Evolutionary conservation across 2,329 filamentous ascomycete genomes (phyloP).

Genomic region (Neurospora crassa): DNA sequence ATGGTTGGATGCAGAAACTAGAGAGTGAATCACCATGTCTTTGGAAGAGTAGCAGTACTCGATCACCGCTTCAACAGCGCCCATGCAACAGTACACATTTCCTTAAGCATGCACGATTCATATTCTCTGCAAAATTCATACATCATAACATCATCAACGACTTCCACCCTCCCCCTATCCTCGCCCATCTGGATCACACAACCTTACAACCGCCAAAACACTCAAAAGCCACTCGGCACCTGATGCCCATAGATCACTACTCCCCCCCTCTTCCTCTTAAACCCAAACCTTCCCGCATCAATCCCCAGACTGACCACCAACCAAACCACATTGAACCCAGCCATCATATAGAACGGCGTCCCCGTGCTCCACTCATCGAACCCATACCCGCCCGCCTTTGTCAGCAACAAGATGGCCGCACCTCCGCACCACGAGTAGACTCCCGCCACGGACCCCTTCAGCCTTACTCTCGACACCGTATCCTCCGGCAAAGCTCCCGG

Average conservation of each 20-base stretch:
- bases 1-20: not conserved
- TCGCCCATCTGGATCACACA: not conserved
- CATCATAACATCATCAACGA: not conserved
- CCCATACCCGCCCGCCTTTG: slow-evolving; percentile 78
- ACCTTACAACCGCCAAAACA: not conserved
- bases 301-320: slow-evolving; percentile 46
- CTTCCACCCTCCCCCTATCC: not conserved
- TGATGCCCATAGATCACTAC: not conserved
- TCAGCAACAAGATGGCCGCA: slow-evolving; percentile 79
- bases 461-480: slow-evolving; percentile 39
- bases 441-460: slow-evolving; percentile 92
- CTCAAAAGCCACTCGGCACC: not conserved
- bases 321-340: slow-evolving; percentile 69
- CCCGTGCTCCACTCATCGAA: slow-evolving; percentile 69
- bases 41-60: not conserved
- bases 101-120: not conserved
- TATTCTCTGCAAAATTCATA: not conserved
- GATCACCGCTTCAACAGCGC: not conserved
- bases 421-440: slow-evolving; percentile 90
- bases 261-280: slow-evolving; percentile 7
- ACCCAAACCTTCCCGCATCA: slow-evolving; percentile 31
- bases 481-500: slow-evolving; percentile 15
- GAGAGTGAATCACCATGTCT: not conserved
- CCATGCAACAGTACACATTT: not conserved
- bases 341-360: slow-evolving; percentile 92